Evolutionary conservation across 2,329 filamentous ascomycete genomes (phyloP).

Genomic region (Nothophoma quercina): DNA sequence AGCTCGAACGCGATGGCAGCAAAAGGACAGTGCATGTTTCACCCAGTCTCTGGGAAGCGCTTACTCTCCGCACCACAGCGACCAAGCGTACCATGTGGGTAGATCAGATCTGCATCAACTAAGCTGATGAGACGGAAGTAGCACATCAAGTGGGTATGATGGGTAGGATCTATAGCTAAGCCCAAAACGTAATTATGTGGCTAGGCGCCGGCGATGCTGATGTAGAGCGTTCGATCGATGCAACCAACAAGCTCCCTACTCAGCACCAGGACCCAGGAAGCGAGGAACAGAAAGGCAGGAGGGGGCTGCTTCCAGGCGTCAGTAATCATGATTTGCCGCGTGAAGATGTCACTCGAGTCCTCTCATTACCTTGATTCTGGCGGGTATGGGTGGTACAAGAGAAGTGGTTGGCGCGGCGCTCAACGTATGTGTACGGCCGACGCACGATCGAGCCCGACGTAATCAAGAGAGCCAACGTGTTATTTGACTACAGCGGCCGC

Average conservation of each 20-base stretch:
- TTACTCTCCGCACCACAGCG: background rate
- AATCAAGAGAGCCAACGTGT: background rate
- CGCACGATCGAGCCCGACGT: background rate
- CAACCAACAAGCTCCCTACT: background rate
- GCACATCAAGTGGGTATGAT: background rate
- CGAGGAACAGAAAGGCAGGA: background rate
- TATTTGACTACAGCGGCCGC: too few relatives aligned
- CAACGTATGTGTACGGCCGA: background rate
- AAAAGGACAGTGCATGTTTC: background rate
- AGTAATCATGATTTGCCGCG: background rate
- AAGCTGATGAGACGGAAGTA: background rate
- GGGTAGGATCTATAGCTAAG: background rate
- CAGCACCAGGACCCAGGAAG: background rate
- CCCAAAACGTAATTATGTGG: background rate
- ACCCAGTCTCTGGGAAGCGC: background rate
- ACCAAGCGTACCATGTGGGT: background rate
- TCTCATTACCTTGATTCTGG: background rate
- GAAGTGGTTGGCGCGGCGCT: background rate
- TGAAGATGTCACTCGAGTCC: background rate
- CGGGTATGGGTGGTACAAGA: constrained; percentile 1
- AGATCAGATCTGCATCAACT: background rate
- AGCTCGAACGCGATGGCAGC: background rate
- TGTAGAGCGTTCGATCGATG: background rate
- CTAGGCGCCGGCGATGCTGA: background rate
- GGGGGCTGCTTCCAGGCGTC: background rate